A percentile compares a stretch with the other conserved stretches of the same genome.
Evolutionary conservation across 441 rosid genomes (phyloP).

Genomic region (Croton laevigatus): DNA sequence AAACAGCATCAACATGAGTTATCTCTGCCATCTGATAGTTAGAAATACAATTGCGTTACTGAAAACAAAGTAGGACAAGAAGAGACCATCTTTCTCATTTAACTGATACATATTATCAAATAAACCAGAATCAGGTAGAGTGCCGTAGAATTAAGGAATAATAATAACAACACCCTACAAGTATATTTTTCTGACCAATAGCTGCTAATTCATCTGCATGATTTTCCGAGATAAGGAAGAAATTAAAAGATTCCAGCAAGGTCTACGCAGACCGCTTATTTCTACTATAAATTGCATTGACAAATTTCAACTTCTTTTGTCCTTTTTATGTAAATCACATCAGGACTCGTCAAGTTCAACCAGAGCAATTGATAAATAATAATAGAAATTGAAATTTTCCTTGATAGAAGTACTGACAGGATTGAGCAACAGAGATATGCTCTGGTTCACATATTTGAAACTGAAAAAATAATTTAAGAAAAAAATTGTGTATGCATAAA

Average conservation of each 20-base stretch:
- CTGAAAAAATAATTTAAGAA: constrained; percentile 20
- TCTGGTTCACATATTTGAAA: background rate
- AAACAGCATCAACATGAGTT: constrained; percentile 97
- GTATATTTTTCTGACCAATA: background rate
- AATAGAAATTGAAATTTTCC: background rate
- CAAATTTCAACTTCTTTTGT: background rate
- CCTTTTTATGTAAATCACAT: background rate
- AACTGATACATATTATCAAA: constrained; percentile 8
- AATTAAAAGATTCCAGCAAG: constrained; percentile 9
- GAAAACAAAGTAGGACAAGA: background rate
- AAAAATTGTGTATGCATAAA: constrained; percentile 2
- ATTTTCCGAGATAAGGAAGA: constrained; percentile 15
- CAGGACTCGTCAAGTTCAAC: constrained; percentile 7
- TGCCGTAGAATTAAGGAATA: constrained; percentile 6
- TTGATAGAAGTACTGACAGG: constrained; percentile 4
- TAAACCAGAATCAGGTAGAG: constrained; percentile 14
- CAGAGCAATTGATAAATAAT: constrained; percentile 5
- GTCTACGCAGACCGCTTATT: background rate
- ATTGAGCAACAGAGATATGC: background rate
- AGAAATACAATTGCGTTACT: constrained; percentile 23
- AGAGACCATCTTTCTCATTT: constrained; percentile 10
- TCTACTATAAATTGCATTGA: background rate
- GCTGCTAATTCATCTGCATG: constrained; percentile 9
- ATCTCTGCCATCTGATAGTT: constrained; percentile 89
- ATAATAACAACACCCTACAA: background rate